These are phyloP conservation scores for Pogostemon cablin DNA, from an alignment of 257 asterid species.

Conservation along the genomic window DNA sequence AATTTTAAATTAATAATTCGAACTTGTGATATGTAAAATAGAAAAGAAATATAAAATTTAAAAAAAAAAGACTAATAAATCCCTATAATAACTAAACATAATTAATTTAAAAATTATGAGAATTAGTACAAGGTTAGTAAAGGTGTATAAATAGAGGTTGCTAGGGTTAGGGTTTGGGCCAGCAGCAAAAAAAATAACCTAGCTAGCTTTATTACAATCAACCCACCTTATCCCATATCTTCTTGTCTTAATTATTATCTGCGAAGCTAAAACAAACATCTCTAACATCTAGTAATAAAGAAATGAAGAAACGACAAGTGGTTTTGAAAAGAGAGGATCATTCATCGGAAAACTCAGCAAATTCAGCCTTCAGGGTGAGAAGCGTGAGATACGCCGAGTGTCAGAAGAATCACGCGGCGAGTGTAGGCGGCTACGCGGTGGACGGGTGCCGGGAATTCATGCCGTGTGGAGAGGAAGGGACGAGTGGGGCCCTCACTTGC, in stretches of 20 bases:
- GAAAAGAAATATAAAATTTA: too few species aligned
- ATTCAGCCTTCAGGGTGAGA: slow-evolving; percentile 41
- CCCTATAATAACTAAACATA: too few species aligned
- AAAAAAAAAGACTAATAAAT: too few species aligned
- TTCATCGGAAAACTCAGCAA: slow-evolving; percentile 30
- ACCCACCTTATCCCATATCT: background rate
- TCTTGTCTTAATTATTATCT: background rate
- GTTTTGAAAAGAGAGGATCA: slow-evolving; percentile 45
- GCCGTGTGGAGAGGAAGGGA: slow-evolving; percentile 61
- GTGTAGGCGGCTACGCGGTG: slow-evolving; percentile 82
- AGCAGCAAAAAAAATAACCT: slow-evolving; percentile 29
- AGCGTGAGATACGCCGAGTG: slow-evolving; percentile 71
- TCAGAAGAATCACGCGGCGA: slow-evolving; percentile 91
- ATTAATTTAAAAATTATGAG: background rate
- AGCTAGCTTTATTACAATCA: background rate
- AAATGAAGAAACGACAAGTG: slow-evolving; percentile 57
- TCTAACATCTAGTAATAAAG: background rate
- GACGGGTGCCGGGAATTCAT: slow-evolving; percentile 95
- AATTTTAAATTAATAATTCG: too few species aligned
- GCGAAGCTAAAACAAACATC: too few species aligned
- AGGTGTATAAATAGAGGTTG: slow-evolving; percentile 52
- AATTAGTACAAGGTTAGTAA: slow-evolving; percentile 24
- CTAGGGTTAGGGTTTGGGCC: slow-evolving; percentile 67
- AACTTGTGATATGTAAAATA: too few species aligned
- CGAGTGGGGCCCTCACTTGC: slow-evolving; percentile 59